Conservation (phyloP, 2,329 filamentous ascomycete genomes). For the Neonectria magnoliae region DNA sequence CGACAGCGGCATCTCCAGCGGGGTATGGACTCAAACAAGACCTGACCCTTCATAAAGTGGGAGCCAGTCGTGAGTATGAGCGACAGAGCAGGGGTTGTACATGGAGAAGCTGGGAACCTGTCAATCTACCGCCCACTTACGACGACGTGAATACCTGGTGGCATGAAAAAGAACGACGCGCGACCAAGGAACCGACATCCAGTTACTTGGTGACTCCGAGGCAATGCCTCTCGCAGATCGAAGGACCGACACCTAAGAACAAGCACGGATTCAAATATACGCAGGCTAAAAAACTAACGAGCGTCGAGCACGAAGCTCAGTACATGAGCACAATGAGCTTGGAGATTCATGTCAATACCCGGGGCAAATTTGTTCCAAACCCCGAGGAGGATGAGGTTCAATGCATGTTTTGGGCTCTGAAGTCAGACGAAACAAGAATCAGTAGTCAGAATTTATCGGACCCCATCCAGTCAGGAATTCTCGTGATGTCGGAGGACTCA, state of each 20-base stretch:
- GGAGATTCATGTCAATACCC: slow-evolving; percentile 90
- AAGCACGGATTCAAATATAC: slow-evolving; percentile 87
- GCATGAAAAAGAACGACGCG: slow-evolving; percentile 46
- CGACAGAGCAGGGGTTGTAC: slow-evolving; percentile 63
- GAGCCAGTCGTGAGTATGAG: slow-evolving; percentile 61
- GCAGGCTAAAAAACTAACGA: slow-evolving; percentile 77
- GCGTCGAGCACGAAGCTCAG: slow-evolving; percentile 83
- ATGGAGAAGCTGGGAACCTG: slow-evolving; percentile 77
- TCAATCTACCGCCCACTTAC: slow-evolving; percentile 73
- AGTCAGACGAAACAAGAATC: slow-evolving; percentile 74
- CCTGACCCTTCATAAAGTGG: slow-evolving; percentile 58
- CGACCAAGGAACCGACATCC: slow-evolving; percentile 12
- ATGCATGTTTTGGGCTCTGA: slow-evolving; percentile 90
- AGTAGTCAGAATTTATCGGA: slow-evolving; percentile 57
- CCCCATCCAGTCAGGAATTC: slow-evolving; percentile 72
- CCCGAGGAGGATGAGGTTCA: slow-evolving; percentile 90
- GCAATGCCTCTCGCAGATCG: slow-evolving; percentile 80
- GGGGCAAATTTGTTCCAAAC: slow-evolving; percentile 83
- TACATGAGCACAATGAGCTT: slow-evolving; percentile 98
- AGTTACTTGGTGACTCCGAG: slow-evolving; percentile 39
- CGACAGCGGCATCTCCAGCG: slow-evolving; percentile 63
- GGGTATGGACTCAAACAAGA: slow-evolving; percentile 64
- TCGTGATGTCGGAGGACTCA: slow-evolving; percentile 74
- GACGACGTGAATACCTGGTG: slow-evolving; percentile 78
- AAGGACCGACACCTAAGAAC: slow-evolving; percentile 85